phyloP scores from a whole-genome alignment of 306 rosid genomes.

The Dalbergia cultrata region DNA sequence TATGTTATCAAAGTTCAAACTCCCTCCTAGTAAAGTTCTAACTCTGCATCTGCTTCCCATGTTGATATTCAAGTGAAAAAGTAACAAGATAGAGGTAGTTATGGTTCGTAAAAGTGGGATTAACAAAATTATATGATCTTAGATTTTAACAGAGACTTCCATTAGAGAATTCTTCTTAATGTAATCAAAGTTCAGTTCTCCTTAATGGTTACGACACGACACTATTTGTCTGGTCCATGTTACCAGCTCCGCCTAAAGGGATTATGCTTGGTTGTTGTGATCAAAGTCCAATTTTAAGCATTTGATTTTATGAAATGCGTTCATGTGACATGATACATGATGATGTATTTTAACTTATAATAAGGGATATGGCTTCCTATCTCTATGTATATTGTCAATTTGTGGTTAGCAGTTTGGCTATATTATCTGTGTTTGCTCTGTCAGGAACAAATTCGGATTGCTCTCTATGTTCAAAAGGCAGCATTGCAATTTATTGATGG shows the following conservation, averaged over 20 bases:
- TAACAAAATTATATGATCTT: constrained; percentile 15
- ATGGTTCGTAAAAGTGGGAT: not conserved
- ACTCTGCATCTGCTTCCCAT: not conserved
- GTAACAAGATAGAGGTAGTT: not conserved
- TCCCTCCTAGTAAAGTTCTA: not conserved
- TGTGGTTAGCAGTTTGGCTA: constrained; percentile 24
- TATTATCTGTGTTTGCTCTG: constrained; percentile 43
- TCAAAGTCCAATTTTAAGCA: constrained; percentile 5
- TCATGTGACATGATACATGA: not conserved
- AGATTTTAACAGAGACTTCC: constrained; percentile 3
- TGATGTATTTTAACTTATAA: not conserved
- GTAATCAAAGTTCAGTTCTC: not conserved
- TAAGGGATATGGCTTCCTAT: not conserved
- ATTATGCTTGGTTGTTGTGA: too few relatives aligned
- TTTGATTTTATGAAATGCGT: constrained; percentile 15
- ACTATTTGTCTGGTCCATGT: too few relatives aligned
- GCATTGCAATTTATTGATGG: constrained; percentile 92
- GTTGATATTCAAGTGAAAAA: not conserved
- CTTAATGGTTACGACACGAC: too few relatives aligned
- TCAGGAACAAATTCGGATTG: constrained; percentile 91
- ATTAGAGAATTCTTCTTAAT: not conserved
- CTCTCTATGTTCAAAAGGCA: constrained; percentile 89
- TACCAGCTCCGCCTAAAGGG: too few relatives aligned
- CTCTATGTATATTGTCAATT: constrained; percentile 14
- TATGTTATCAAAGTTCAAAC: not conserved